Evolutionary conservation across 805 yeast species (phyloP).

Genomic region (Pichia pseudocactophila): DNA sequence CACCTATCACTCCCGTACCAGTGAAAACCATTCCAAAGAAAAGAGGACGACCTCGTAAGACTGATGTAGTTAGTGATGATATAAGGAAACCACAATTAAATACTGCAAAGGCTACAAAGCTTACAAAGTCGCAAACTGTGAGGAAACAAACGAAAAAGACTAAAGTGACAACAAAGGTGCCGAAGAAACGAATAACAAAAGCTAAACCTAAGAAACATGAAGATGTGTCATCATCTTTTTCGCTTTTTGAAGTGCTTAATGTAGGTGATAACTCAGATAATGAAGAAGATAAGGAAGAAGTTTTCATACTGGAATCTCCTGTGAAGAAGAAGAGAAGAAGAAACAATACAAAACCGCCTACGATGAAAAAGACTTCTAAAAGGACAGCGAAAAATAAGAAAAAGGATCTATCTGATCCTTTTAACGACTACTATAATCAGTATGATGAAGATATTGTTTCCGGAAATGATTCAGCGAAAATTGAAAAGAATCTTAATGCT

Average conservation of each 20-base stretch:
- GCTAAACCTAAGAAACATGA: background rate
- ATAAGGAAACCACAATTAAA: too few relatives aligned
- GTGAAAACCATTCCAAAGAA: too few relatives aligned
- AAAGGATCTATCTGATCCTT: background rate
- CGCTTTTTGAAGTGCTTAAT: constrained; percentile 12
- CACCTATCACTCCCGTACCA: too few relatives aligned
- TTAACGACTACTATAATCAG: background rate
- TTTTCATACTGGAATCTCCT: constrained; percentile 11
- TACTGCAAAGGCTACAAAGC: too few relatives aligned
- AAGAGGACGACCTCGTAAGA: too few relatives aligned
- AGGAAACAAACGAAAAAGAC: too few relatives aligned
- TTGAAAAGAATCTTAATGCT: background rate
- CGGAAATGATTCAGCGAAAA: background rate
- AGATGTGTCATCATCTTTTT: constrained; percentile 1
- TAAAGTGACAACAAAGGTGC: background rate
- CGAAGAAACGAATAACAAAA: background rate
- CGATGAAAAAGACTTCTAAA: background rate
- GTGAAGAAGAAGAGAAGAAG: constrained; percentile 1
- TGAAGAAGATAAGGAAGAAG: constrained; percentile 1
- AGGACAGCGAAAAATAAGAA: background rate
- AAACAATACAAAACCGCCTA: too few relatives aligned
- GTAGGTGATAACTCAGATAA: constrained; percentile 1
- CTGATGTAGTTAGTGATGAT: too few relatives aligned
- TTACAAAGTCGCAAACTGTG: too few relatives aligned
- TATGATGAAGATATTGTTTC: background rate